phyloP scores from a whole-genome alignment of 306 rosid species.

The Casuarina glauca region DNA sequence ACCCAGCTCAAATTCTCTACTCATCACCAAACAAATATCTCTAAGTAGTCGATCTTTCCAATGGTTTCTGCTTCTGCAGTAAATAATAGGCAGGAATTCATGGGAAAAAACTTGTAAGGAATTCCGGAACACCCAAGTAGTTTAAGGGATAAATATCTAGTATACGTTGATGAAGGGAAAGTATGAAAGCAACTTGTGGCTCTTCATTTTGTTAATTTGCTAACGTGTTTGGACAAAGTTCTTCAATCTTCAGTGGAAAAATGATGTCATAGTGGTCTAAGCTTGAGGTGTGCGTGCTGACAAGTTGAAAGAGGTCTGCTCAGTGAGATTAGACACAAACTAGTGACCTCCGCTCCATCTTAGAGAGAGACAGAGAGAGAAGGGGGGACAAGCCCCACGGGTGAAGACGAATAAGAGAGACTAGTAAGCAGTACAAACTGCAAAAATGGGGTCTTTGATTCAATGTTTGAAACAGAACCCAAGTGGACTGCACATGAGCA shows the following conservation, averaged over 20 bases:
- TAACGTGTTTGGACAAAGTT: slow-evolving; percentile 8
- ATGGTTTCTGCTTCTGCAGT: no score
- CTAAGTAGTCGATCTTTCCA: no score
- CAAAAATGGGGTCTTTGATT: slow-evolving; percentile 19
- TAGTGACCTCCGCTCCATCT: slow-evolving; percentile 58
- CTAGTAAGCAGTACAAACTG: slow-evolving; percentile 17
- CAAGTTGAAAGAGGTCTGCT: slow-evolving; percentile 36
- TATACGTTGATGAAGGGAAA: no score
- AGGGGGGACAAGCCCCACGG: slow-evolving; percentile 40
- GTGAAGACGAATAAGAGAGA: slow-evolving; percentile 28
- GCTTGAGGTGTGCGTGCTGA: slow-evolving; percentile 61
- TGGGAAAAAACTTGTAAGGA: no score
- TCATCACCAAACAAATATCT: no score
- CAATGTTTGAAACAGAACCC: slow-evolving; percentile 29
- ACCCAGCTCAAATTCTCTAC: no score
- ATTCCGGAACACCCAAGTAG: no score
- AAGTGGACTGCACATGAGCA: slow-evolving; percentile 28
- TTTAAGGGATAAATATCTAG: no score
- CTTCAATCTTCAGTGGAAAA: slow-evolving; percentile 1
- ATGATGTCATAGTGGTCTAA: slow-evolving; percentile 66
- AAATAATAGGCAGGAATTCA: no score
- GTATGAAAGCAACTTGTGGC: no score
- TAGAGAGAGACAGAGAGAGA: slow-evolving; percentile 23
- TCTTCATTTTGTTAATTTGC: background rate
- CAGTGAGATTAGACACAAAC: slow-evolving; percentile 40